phyloP scores from a whole-genome alignment of 1,284 basidiomycete species.

The Schizophyllum commune region DNA sequence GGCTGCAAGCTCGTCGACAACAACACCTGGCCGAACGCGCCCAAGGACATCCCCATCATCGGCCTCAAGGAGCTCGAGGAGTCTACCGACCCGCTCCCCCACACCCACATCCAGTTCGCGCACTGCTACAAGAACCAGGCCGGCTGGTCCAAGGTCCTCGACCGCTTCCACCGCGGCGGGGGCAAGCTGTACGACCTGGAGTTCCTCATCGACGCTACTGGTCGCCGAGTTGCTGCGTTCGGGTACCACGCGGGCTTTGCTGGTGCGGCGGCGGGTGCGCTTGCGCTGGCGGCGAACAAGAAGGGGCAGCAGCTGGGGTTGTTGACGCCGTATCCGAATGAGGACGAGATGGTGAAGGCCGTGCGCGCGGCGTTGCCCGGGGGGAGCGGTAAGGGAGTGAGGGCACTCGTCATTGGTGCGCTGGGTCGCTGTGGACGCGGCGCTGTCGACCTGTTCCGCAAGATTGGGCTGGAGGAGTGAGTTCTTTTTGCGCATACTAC shows the following conservation, averaged over 20 bases:
- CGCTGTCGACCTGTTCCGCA: slow-evolving; percentile 91
- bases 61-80: slow-evolving; percentile 93
- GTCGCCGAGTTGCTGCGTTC: slow-evolving; percentile 96
- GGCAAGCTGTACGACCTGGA: slow-evolving; percentile 96
- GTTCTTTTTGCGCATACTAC: slow-evolving; percentile 18
- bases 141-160: slow-evolving; percentile 87
- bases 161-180: slow-evolving; percentile 81
- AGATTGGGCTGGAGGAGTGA: slow-evolving; percentile 88
- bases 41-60: slow-evolving; percentile 76
- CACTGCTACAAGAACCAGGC: slow-evolving; percentile 98
- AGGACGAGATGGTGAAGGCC: slow-evolving; percentile 68
- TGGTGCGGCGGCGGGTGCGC: slow-evolving; percentile 88
- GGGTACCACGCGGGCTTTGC: slow-evolving; percentile 99
- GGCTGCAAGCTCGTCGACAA: slow-evolving; percentile 88
- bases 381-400: slow-evolving; percentile 68
- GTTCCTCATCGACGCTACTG: slow-evolving; percentile 83
- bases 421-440: slow-evolving; percentile 95
- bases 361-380: slow-evolving; percentile 62
- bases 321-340: slow-evolving; percentile 79
- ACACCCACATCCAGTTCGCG: slow-evolving; percentile 98
- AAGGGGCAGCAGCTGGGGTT: slow-evolving; percentile 55
- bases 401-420: slow-evolving; percentile 93
- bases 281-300: slow-evolving; percentile 73
- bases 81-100: slow-evolving; percentile 74
- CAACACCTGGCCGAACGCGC: slow-evolving; percentile 86